A percentile compares a stretch with the other conserved stretches of the same genome.
Evolutionary conservation across 306 rosid genomes (phyloP).

Genomic region (Sesbania bispinosa): DNA sequence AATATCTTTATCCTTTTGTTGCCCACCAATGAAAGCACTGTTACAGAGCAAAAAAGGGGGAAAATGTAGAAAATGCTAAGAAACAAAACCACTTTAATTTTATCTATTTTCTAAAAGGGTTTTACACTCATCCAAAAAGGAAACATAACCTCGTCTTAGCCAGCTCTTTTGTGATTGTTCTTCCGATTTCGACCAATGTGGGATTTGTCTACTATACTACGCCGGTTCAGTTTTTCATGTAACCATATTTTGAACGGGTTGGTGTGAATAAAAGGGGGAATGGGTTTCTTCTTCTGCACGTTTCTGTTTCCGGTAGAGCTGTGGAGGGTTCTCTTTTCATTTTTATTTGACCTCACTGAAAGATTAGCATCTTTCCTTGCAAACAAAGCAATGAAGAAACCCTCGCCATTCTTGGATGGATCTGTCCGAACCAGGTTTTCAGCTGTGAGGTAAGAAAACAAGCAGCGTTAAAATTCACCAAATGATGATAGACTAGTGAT

Average conservation of each 20-base stretch:
- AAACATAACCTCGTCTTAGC: background rate
- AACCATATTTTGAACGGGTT: slow-evolving; percentile 41
- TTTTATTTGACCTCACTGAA: background rate
- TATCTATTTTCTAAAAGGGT: background rate
- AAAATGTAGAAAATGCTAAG: background rate
- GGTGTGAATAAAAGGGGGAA: slow-evolving; percentile 1
- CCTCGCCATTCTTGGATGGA: slow-evolving; percentile 70
- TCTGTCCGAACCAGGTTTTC: slow-evolving; percentile 58
- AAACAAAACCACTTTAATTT: background rate
- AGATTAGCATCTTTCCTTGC: slow-evolving; percentile 10
- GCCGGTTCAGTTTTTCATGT: background rate
- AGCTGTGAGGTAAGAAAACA: slow-evolving; percentile 37
- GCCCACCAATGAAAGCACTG: background rate
- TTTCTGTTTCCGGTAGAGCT: background rate
- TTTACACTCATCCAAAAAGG: background rate
- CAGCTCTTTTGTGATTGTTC: background rate
- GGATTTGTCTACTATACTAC: background rate
- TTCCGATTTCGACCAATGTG: background rate
- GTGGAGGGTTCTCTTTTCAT: background rate
- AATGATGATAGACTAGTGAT: background rate
- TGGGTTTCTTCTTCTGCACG: slow-evolving; percentile 6
- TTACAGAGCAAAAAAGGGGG: background rate
- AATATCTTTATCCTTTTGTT: background rate
- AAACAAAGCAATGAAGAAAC: slow-evolving; percentile 85
- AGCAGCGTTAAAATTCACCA: background rate